Percentiles rank a stretch among this genome's conserved stretches.
These are phyloP conservation scores for Borealophlyctis nickersoniae DNA, from an alignment of 192 early-diverging fungal genomes.

Conservation along the genomic window DNA sequence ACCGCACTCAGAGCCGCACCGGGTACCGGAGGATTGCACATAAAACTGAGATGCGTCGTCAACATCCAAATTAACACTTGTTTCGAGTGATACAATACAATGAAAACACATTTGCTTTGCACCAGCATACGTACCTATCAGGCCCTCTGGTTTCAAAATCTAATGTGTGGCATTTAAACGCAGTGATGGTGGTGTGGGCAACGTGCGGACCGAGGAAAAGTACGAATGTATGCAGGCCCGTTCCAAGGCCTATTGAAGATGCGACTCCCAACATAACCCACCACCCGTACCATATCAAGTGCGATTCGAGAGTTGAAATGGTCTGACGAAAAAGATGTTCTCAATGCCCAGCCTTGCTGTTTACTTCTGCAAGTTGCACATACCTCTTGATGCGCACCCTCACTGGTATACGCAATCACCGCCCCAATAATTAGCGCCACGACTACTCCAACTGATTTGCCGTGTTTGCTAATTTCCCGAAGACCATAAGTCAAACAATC, in stretches of 20 bases:
- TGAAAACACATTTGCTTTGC: background rate
- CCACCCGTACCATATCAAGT: constrained; percentile 80
- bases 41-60: constrained; percentile 27
- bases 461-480: constrained; percentile 5
- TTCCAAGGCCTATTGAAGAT: constrained; percentile 90
- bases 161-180: constrained; percentile 73
- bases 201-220: constrained; percentile 91
- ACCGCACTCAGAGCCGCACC: constrained; percentile 28
- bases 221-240: constrained; percentile 93
- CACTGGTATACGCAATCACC: constrained; percentile 41
- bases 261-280: constrained; percentile 84
- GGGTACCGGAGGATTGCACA: constrained; percentile 17
- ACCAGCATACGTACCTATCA: constrained; percentile 42
- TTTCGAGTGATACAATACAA: background rate
- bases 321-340: constrained; percentile 6
- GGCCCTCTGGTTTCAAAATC: constrained; percentile 72
- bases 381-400: constrained; percentile 62
- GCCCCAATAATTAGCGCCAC: constrained; percentile 9
- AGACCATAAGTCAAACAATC: constrained; percentile 9
- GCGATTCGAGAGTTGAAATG: constrained; percentile 46
- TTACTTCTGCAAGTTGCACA: constrained; percentile 9
- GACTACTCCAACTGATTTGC: constrained; percentile 11
- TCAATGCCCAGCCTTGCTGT: background rate
- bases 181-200: constrained; percentile 83
- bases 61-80: background rate